Evolutionary conservation across 1,284 basidiomycete genomes (phyloP), one percentile per base, ranked within the genome.

Genomic region (Chiua sp.): DNA sequence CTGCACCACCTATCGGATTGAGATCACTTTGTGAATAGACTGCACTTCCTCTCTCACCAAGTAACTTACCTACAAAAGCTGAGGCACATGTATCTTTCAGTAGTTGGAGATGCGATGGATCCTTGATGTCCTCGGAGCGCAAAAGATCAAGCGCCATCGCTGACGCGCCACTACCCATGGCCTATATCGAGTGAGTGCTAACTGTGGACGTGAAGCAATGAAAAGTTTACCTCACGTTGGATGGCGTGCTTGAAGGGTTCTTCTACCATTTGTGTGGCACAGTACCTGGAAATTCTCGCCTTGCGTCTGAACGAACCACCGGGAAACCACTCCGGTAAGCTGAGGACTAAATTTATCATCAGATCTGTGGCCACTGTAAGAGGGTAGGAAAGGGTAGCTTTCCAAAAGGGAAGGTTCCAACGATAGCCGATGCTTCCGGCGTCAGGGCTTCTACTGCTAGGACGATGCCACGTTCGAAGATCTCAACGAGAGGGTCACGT

Each of bases 241-340:
- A 15, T 56, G 15, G 65, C 64, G 15, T 69, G 22, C 44, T 72
- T 62, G 44, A 68, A 71, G 1, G 68, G 59, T 37, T 59, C 61
- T 22, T 42, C 20, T 51, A 67, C 56, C 61, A 72, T 67, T 23
- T 56, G 50, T 8, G 4, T 44, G 6, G 59, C 64, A 28, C 57
- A 67, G 3, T 51, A n/a, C 8, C 37, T 60, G 20, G 64, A 69
- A 30, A 53, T 13, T 2, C 3, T 39, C 3, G 70, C 70, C 32
- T 60, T 63, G 44, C 59, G 64, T 47, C 15, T 55, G 13, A 71
- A 48, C 30, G 42, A 30, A 15, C 56, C 54, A 15, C 67, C 69
- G 1, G 70, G 70, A 20, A 71, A 59, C 66, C 68, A 71, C 7
- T 59, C 60, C 26, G 70, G 70, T 23, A 70, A 42, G 30, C 39